phyloP scores from a whole-genome alignment of 306 rosid species.

The Hippophae tibetana region DNA sequence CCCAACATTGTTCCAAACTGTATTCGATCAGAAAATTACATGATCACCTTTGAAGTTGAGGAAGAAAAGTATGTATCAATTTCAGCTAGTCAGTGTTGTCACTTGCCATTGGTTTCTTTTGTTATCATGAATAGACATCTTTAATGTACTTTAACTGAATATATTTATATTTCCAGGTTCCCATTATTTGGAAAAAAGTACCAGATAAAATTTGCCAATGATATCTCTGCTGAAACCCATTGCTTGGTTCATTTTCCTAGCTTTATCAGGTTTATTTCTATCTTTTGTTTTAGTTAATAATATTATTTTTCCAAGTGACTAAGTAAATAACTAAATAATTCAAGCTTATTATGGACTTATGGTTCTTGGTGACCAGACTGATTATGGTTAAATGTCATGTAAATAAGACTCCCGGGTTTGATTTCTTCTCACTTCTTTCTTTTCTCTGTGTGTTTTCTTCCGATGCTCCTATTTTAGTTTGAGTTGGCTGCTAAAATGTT shows the following conservation, averaged over 20 bases:
- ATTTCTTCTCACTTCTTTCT: slow-evolving; percentile 14
- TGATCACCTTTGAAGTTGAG: slow-evolving; percentile 90
- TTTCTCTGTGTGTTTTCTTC: background rate
- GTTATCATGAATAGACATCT: slow-evolving; percentile 4
- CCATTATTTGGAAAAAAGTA: slow-evolving; percentile 93
- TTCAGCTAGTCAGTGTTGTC: slow-evolving; percentile 6
- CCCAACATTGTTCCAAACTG: slow-evolving; percentile 96
- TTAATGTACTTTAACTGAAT: slow-evolving; percentile 13
- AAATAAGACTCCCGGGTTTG: slow-evolving; percentile 9
- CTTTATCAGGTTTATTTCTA: slow-evolving; percentile 65
- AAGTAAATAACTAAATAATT: slow-evolving; percentile 3
- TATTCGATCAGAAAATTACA: slow-evolving; percentile 92
- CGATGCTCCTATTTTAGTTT: background rate
- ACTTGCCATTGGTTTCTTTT: slow-evolving; percentile 14
- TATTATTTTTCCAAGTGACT: too few species aligned
- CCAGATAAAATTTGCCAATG: slow-evolving; percentile 78
- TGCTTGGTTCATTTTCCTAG: slow-evolving; percentile 96
- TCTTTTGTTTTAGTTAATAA: slow-evolving; percentile 9
- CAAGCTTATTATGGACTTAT: slow-evolving; percentile 10
- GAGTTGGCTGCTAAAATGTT: background rate
- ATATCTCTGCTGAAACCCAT: slow-evolving; percentile 66
- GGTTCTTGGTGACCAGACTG: background rate
- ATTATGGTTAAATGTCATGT: slow-evolving; percentile 7
- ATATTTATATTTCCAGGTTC: slow-evolving; percentile 46
- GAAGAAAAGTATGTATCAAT: slow-evolving; percentile 72